Conservation (phyloP, 768 basidiomycete genomes). For the Leccinum ochraceum region DNA sequence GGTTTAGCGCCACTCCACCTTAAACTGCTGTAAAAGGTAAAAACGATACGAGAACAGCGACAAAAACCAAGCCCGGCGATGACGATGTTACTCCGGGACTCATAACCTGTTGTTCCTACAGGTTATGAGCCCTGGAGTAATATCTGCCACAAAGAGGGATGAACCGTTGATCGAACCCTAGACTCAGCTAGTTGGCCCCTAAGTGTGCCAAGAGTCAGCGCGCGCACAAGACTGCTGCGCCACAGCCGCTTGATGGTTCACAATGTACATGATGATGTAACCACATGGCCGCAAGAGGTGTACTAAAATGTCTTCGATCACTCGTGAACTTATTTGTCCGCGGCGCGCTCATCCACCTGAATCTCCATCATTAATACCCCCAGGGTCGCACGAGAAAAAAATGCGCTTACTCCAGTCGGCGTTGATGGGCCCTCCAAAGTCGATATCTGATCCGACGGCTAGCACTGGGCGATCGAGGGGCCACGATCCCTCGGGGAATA, state of each 20-base stretch:
- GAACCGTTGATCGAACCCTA: constrained; percentile 3
- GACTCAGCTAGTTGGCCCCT: neutral
- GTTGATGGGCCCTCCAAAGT: neutral
- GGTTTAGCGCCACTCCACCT: neutral
- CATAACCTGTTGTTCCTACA: constrained; percentile 9
- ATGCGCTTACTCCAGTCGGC: neutral
- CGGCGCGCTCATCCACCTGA: constrained; percentile 12
- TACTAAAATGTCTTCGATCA: neutral
- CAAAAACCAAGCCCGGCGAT: constrained; percentile 8
- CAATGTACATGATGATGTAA: neutral
- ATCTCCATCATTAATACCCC: neutral
- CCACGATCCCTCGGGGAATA: neutral
- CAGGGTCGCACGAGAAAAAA: constrained; percentile 1
- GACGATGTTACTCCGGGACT: constrained; percentile 17
- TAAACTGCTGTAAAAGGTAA: neutral
- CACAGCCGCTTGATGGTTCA: constrained; percentile 1
- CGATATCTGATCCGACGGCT: constrained; percentile 14
- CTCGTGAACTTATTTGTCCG: constrained; percentile 6
- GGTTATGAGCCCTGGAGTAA: constrained; percentile 32
- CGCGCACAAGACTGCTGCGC: constrained; percentile 12
- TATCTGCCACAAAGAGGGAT: constrained; percentile 14
- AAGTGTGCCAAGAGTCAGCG: neutral
- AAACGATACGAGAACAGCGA: constrained; percentile 4
- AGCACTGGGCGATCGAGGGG: constrained; percentile 11
- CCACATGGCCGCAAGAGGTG: neutral